Evolutionary conservation across 345 rosid species (phyloP), one percentile per base, ranked within the genome.

Genomic region (Brassica nigra): DNA sequence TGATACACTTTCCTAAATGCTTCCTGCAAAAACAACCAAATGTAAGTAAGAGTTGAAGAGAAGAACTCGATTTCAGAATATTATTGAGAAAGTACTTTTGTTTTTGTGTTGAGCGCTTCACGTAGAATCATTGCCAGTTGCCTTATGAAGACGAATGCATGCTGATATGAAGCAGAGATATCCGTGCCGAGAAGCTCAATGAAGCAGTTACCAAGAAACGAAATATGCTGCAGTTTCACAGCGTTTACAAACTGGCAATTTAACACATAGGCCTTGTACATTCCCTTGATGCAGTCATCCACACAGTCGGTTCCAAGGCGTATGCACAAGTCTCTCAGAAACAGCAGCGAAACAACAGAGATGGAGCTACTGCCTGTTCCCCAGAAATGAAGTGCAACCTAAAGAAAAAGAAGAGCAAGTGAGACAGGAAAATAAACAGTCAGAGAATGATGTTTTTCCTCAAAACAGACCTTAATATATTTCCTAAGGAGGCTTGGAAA

Each of bases 301-400:
- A 92, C 74, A 85, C 90, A 88, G 66, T 91, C 93, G 27, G 88
- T 76, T 77, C 98, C 98, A 66, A 90, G 81, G 28, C 93, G 92
- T 73, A 93, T 58, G 80, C 99, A 93, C 52, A 95, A 70, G 66
- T 93, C 96, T 82, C 99, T 88, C 34, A 95, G 67, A 82, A 95
- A 93, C 30, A 95, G 86, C 75, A 93, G 86, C 44, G 98, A 88
- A 59, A 93, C 93, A 80, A 91, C 88, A 59, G 99, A 88, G 39
- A 95, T 93, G 14, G 93, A 81, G 69, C 92, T 95, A 78, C 88
- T 89, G 69, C 97, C 97, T 0, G 99, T 90, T 58, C 99, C 97
- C 99, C 98, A 95, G 83, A 93, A 95, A 81, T 93, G 99, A 85
- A 95, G 92, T 42, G 85, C 87, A 57, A 86, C 94, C 98, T 95